A percentile compares a stretch with the other conserved stretches of the same genome.
Evolutionary conservation across 345 rosid genomes (phyloP).

Genomic region (Mercurialis annua): DNA sequence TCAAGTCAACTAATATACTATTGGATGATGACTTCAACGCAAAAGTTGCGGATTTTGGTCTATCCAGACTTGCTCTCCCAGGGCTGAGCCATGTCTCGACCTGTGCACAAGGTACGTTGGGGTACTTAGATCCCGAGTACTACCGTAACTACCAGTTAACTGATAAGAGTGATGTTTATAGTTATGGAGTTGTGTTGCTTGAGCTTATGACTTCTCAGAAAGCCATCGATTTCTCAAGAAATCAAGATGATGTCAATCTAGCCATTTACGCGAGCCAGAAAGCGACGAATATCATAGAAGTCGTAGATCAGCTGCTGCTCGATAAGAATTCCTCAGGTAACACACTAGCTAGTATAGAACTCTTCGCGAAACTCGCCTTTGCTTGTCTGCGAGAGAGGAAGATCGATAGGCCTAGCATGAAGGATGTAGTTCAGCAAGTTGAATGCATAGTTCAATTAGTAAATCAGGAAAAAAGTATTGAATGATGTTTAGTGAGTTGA

Average conservation of each 20-base stretch:
- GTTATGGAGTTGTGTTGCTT: conserved; percentile 52
- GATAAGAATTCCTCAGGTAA: conserved; percentile 24
- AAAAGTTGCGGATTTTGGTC: conserved; percentile 59
- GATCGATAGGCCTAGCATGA: conserved; percentile 51
- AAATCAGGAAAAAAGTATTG: conserved; percentile 15
- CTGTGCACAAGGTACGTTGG: conserved; percentile 63
- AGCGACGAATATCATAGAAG: conserved; percentile 37
- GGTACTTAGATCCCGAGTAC: conserved; percentile 64
- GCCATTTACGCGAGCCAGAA: conserved; percentile 41
- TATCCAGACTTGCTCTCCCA: conserved; percentile 52
- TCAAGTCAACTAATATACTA: conserved; percentile 58
- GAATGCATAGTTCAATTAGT: conserved; percentile 33
- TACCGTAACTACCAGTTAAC: conserved; percentile 55
- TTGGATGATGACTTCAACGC: conserved; percentile 41
- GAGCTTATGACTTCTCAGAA: conserved; percentile 55
- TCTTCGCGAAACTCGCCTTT: conserved; percentile 43
- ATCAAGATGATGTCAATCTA: conserved; percentile 45
- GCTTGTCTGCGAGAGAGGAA: conserved; percentile 48
- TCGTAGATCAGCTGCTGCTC: conserved; percentile 37
- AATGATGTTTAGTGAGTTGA: conserved; percentile 13
- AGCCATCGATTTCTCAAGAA: conserved; percentile 51
- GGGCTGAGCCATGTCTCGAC: conserved; percentile 66
- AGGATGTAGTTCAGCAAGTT: conserved; percentile 44
- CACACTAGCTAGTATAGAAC: conserved; percentile 24
- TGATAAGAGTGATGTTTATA: conserved; percentile 61